Evolutionary conservation across 2,329 filamentous ascomycete genomes (phyloP).

Genomic region (Dothideomycetes sp.): DNA sequence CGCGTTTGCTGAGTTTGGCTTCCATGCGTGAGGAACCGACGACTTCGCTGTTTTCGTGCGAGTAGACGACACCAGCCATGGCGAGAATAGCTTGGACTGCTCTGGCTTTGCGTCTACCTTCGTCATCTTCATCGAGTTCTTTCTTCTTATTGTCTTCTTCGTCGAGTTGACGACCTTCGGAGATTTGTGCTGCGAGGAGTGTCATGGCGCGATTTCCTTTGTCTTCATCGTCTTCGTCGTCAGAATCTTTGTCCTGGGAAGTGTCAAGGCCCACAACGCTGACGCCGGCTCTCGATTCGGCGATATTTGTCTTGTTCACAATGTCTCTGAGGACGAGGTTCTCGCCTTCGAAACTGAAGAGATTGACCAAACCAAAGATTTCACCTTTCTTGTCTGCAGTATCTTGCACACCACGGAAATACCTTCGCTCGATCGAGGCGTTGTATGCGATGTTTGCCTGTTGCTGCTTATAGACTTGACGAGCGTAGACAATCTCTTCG

Average conservation of each 20-base stretch:
- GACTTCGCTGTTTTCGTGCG: slow-evolving; percentile 92
- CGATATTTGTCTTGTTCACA: slow-evolving; percentile 96
- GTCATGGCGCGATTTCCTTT: slow-evolving; percentile 63
- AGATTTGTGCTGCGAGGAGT: slow-evolving; percentile 58
- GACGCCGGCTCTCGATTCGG: slow-evolving; percentile 81
- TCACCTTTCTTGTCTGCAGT: slow-evolving; percentile 76
- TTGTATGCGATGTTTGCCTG: slow-evolving; percentile 97
- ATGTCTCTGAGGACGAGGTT: slow-evolving; percentile 84
- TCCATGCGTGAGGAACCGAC: slow-evolving; percentile 90
- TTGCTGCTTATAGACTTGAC: slow-evolving; percentile 98
- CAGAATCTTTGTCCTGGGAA: slow-evolving; percentile 41
- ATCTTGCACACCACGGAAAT: slow-evolving; percentile 91
- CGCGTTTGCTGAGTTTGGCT: slow-evolving; percentile 67
- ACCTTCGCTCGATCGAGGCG: slow-evolving; percentile 81
- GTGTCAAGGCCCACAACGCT: slow-evolving; percentile 67
- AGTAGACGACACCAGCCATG: slow-evolving; percentile 84
- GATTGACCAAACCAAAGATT: slow-evolving; percentile 81
- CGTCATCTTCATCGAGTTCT: slow-evolving; percentile 5
- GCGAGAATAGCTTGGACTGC: slow-evolving; percentile 82
- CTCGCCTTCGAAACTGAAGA: slow-evolving; percentile 73
- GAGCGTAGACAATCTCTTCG: slow-evolving; percentile 92
- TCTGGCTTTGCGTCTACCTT: slow-evolving; percentile 49
- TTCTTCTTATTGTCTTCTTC: slow-evolving; percentile 22
- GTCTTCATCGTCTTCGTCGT: slow-evolving; percentile 44
- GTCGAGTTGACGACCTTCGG: no score